These are phyloP conservation scores for Emmonsiellopsis sp. DNA, from an alignment of 2,329 filamentous ascomycete genomes.

Conservation along the genomic window DNA sequence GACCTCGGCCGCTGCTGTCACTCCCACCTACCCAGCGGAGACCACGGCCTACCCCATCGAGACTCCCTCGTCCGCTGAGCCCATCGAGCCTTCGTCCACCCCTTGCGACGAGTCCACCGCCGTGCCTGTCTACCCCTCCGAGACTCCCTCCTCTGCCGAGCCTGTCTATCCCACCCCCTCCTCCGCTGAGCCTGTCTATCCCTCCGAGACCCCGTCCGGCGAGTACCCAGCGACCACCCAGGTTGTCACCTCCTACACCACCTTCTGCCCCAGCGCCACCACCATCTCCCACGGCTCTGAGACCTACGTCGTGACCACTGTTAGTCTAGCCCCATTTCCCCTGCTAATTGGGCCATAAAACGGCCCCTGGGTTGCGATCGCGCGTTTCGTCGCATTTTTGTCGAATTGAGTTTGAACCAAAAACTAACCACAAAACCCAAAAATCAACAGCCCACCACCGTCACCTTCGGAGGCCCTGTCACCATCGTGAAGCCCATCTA, in stretches of 20 bases:
- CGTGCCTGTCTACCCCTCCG: no score
- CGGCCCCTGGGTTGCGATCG: no score
- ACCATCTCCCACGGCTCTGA: slow-evolving; percentile 52
- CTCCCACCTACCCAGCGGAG: slow-evolving; percentile 24
- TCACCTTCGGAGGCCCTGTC: slow-evolving; percentile 64
- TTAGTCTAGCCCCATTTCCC: slow-evolving; percentile 22
- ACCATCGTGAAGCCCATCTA: slow-evolving; percentile 46
- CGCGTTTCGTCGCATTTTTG: background rate
- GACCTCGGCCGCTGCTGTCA: slow-evolving; percentile 44
- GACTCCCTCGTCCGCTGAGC: background rate
- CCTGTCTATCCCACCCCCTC: background rate
- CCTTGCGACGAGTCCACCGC: background rate
- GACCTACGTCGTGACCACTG: slow-evolving; percentile 61
- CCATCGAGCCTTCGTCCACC: background rate
- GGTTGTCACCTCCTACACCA: slow-evolving; percentile 53
- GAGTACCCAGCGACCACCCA: slow-evolving; percentile 13
- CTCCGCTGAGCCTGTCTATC: no score
- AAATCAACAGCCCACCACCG: slow-evolving; percentile 48
- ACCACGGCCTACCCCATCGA: slow-evolving; percentile 8
- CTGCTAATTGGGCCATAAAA: no score
- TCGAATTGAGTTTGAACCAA: background rate
- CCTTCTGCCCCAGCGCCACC: slow-evolving; percentile 63
- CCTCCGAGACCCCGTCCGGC: background rate
- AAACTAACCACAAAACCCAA: background rate
- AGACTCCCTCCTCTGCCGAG: background rate